A percentile compares a stretch with the other conserved stretches of the same genome.
These are phyloP conservation scores for Vitrella brassicaformis DNA, from an alignment of 73 alveolate species.

Conservation along the genomic window DNA sequence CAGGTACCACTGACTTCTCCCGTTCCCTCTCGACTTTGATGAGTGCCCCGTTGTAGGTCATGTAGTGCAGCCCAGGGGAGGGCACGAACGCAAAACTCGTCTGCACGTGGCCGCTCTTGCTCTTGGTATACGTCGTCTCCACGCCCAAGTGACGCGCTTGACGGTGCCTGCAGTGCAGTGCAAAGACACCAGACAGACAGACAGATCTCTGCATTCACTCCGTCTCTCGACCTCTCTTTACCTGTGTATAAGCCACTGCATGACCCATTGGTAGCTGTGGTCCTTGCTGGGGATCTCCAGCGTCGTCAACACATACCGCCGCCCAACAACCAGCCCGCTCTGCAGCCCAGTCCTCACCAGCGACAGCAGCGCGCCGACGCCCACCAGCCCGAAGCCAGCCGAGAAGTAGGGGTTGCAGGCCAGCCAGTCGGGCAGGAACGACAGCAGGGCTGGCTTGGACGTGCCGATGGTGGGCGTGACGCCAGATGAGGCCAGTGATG, in stretches of 20 bases:
- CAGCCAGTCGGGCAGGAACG: conserved; percentile 33
- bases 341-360: background rate
- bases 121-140: conserved; percentile 30
- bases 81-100: conserved; percentile 29
- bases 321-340: background rate
- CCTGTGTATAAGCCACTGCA: background rate
- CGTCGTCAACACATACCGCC: conserved; percentile 18
- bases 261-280: conserved; percentile 24
- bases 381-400: background rate
- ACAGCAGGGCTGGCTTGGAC: no score
- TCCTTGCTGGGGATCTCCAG: conserved; percentile 33
- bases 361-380: background rate
- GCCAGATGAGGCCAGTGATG: no score
- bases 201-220: background rate
- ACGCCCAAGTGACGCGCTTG: conserved; percentile 30
- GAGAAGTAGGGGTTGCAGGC: conserved; percentile 17
- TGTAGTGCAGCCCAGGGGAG: conserved; percentile 32
- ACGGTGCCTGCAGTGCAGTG: background rate
- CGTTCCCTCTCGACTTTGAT: no score
- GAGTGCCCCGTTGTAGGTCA: conserved; percentile 3
- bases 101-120: conserved; percentile 3
- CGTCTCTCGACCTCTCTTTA: no score
- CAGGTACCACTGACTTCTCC: no score
- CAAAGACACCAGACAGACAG: background rate
- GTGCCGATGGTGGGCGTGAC: no score